Base-by-base conservation (phyloP, 169 alveolate species). In the Cryptosporidium muris region DNA sequence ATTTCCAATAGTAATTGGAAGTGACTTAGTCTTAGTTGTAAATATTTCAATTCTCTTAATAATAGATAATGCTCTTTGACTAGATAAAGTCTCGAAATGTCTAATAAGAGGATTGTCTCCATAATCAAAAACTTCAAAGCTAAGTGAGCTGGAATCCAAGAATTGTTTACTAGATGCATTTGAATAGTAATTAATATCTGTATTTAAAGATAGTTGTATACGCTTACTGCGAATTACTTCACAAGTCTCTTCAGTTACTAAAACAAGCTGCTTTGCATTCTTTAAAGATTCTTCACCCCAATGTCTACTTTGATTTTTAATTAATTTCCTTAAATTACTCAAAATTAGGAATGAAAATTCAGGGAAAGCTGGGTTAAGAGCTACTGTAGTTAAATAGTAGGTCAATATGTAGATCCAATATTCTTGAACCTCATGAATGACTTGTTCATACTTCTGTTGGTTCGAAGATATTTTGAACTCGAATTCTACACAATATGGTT, bases 381-480 rank as follows among this genome's bases (percentile, higher is more conserved):
- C 25, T n/a, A 74, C 5, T 7, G 64, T 62, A 58, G 68, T 58
- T 51, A 60, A 45, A 53, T 74, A 45, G 37, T 45, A 8, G 2
- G 49, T 36, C 9, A 74, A 38, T 8, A 74, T 74, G 34, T 74
- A 37, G 2, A 40, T 37, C 85, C 85, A 74, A 47, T 54, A 74
- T 12, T 74, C 85, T 7, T 16, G 49, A 8, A 74, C 40, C 54
- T 66, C 54, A 54, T 74, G 74, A 74, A 54, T 58, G 43, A 74
- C 85, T 38, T 74, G 85, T 9, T 38, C 4, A 9, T 66, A 74
- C 11, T 58, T 74, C 5, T 34, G 45, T 47, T 58, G 36, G 40
- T 52, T 47, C 14, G 54, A 58, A n/a, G 74, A 66, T 12, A 74
- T 74, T 43, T 45, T 74, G 4, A 74, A 58, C 34, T 74, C 85